Percentiles rank a stretch among this genome's conserved stretches.
Evolutionary conservation across 176 grass and related monocot genomes (phyloP).

Genomic region (Carex kokanica): DNA sequence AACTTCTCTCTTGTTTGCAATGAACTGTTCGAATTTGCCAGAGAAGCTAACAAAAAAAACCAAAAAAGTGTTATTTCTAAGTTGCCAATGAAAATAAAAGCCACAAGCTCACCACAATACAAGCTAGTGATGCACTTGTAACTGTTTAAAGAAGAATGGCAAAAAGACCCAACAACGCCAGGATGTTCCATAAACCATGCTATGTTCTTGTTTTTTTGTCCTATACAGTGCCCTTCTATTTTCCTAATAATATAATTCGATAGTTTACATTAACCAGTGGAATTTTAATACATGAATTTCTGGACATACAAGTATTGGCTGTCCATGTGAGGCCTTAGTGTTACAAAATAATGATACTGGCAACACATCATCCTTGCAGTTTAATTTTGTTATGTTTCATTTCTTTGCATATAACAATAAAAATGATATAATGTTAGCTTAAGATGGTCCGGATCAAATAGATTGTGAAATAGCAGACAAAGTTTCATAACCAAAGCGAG

Average conservation of each 20-base stretch:
- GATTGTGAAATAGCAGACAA: not conserved
- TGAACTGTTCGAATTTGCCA: slow-evolving; percentile 59
- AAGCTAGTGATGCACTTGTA: not conserved
- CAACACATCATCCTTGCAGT: not conserved
- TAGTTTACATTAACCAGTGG: not conserved
- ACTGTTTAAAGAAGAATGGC: not conserved
- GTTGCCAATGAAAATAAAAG: not conserved
- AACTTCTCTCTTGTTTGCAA: slow-evolving; percentile 63
- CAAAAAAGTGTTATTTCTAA: not conserved
- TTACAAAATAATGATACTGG: not conserved
- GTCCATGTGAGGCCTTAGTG: not conserved
- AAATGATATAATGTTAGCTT: not conserved
- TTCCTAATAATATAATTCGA: not conserved
- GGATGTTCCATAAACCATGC: slow-evolving; percentile 1
- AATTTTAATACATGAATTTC: not conserved
- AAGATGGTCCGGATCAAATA: not conserved
- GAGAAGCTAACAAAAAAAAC: slow-evolving; percentile 57
- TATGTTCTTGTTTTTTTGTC: not conserved
- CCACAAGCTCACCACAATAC: not conserved
- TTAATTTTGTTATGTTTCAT: not conserved
- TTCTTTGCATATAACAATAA: not conserved
- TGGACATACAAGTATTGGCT: not conserved
- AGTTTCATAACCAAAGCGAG: not conserved
- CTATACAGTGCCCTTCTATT: not conserved
- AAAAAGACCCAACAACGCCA: not conserved